Evolutionary conservation across 257 asterid species (phyloP).

Genomic region (Jacaranda mimosifolia): DNA sequence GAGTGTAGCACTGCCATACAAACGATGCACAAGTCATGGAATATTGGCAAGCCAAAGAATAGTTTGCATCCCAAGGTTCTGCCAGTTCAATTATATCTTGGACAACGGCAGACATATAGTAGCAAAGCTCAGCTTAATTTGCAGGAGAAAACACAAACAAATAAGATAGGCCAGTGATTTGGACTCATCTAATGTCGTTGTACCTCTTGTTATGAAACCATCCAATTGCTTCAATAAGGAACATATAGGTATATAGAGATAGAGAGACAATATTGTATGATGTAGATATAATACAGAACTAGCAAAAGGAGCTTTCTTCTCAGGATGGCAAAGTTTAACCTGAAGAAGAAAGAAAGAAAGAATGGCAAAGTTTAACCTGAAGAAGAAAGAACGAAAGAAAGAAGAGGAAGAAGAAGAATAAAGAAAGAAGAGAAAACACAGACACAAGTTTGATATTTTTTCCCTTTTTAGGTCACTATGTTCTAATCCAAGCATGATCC

Average conservation of each 20-base stretch:
- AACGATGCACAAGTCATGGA: conserved; percentile 33
- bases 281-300: not conserved
- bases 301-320: not conserved
- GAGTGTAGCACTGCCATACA: conserved; percentile 69
- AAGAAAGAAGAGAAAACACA: not conserved
- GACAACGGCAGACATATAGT: conserved; percentile 18
- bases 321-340: not conserved
- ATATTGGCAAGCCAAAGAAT: conserved; percentile 14
- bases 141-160: conserved; percentile 20
- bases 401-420: no score
- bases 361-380: no score
- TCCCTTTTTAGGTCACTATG: not conserved
- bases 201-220: conserved; percentile 4
- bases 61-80: conserved; percentile 17
- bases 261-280: not conserved
- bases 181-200: not conserved
- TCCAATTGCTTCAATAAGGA: not conserved
- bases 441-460: not conserved
- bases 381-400: no score
- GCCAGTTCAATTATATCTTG: conserved; percentile 26
- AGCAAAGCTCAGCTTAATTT: conserved; percentile 12
- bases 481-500: conserved; percentile 10
- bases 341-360: no score
- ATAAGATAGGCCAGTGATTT: not conserved
- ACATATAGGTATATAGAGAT: not conserved